These are phyloP conservation scores for Plectosphaerella plurivora DNA, from an alignment of 2,329 filamentous ascomycete species.

Conservation along the genomic window DNA sequence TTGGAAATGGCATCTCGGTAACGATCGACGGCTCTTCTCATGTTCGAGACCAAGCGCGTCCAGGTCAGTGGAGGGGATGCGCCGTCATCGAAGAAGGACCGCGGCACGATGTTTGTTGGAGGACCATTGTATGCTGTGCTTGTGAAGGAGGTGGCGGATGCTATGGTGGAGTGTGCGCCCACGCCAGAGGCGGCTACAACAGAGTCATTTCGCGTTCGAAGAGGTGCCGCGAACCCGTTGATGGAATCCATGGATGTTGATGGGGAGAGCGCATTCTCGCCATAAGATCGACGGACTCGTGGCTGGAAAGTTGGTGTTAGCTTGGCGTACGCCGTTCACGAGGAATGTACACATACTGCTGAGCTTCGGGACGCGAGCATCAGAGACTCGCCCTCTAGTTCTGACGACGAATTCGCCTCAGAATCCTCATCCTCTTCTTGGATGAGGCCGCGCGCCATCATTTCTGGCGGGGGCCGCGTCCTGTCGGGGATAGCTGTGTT, in stretches of 20 bases:
- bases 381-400: conserved; percentile 70
- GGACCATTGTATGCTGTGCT: conserved; percentile 53
- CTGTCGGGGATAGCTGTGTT: conserved; percentile 86
- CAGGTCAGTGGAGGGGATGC: conserved; percentile 77
- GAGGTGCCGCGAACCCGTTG: conserved; percentile 60
- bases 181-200: conserved; percentile 35
- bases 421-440: conserved; percentile 91
- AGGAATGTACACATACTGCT: conserved; percentile 44
- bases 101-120: conserved; percentile 60
- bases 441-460: conserved; percentile 79
- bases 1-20: conserved; percentile 88
- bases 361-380: conserved; percentile 67
- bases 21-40: conserved; percentile 83
- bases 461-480: conserved; percentile 82
- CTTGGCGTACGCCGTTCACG: not conserved
- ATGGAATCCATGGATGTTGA: conserved; percentile 91
- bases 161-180: conserved; percentile 44
- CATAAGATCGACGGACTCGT: conserved; percentile 61
- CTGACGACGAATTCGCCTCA: conserved; percentile 75
- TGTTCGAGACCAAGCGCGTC: conserved; percentile 86
- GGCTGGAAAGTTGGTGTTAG: conserved; percentile 30
- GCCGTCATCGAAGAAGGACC: conserved; percentile 89
- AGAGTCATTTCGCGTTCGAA: conserved; percentile 53
- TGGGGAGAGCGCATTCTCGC: conserved; percentile 68
- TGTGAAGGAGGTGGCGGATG: conserved; percentile 59